Base-by-base conservation (phyloP, 139 green algal species). In the Chlamydomonas incerta region DNA sequence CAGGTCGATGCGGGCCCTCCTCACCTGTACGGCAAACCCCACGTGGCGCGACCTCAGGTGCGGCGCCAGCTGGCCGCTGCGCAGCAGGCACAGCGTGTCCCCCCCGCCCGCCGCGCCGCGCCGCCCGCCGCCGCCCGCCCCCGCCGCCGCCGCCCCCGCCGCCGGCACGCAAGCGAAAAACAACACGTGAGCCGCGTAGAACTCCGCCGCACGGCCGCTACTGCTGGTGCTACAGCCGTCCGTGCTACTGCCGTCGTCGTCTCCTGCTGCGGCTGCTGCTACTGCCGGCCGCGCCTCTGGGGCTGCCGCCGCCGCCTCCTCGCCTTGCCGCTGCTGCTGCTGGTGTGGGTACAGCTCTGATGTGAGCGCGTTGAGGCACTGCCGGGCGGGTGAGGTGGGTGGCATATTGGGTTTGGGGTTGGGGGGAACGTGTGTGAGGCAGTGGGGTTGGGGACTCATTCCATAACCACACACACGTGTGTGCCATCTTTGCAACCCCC, bases 1-100 rank as follows among this genome's bases (percentile, higher is more conserved):
- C n/a, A n/a, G n/a, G n/a, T n/a, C n/a, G n/a, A n/a, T n/a, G n/a
- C n/a, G n/a, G n/a, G n/a, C n/a, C n/a, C n/a, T n/a, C n/a, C n/a
- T n/a, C n/a, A 74, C 77, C 77, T 84, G 55, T 17, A 76, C 18
- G 1, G 79, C n/a, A 33, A 69, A 85, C 4, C 29, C 47, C 46
- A 85, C n/a, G 47, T 55, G 46, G 1, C 3, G 3, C 11, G 37
- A 50, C 5, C 15, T 1, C 47, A 85, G 35, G 31, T 41, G 60
- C 33, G 79, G 34, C 46, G 31, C 15, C 31, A 26, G 23, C 4
- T 50, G 37, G 4, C 31, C n/a, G 65, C 72, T 63, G 24, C 79
- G 65, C 21, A 85, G 65, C 79, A 74, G 47, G n/a, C 47, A 24
- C 67, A 29, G 46, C 31, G 66, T 31, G 15, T 23, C 26, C 18